Evolutionary conservation across 495 filamentous ascomycete species (phyloP).

Genomic region (Tuber microsphaerosporum): DNA sequence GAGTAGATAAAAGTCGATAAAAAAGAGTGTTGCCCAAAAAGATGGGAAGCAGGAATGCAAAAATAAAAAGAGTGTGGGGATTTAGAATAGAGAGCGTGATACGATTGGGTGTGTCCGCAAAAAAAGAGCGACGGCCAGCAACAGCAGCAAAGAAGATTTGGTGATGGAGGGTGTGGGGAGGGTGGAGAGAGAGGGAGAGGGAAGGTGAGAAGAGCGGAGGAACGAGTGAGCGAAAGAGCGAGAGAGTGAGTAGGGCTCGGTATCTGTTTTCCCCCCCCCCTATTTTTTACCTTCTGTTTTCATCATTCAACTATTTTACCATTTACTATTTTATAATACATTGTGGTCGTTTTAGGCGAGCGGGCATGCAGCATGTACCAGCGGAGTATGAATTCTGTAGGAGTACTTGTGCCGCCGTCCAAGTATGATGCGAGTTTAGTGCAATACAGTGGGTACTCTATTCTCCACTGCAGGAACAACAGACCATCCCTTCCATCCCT

Average conservation of each 20-base stretch:
- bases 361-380: neutral
- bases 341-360: neutral
- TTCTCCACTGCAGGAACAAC: slow-evolving; percentile 22
- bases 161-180: slow-evolving; percentile 6
- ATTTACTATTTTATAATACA: neutral
- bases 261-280: slow-evolving; percentile 28
- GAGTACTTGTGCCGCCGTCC: neutral
- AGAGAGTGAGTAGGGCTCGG: slow-evolving; percentile 24
- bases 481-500: slow-evolving; percentile 11
- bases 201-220: slow-evolving; percentile 2
- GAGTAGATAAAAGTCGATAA: neutral
- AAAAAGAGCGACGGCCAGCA: neutral
- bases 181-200: neutral
- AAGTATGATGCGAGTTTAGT: neutral
- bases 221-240: slow-evolving; percentile 11
- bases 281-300: slow-evolving; percentile 26
- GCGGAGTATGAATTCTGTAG: neutral
- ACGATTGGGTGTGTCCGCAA: neutral
- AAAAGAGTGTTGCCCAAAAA: neutral
- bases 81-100: slow-evolving; percentile 10
- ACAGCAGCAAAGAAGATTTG: slow-evolving; percentile 3
- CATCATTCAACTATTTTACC: slow-evolving; percentile 6
- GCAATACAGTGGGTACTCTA: neutral
- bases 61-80: slow-evolving; percentile 26
- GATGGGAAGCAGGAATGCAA: slow-evolving; percentile 8